Evolutionary conservation across 2,329 filamentous ascomycete species (phyloP).

Genomic region (Apiospora sp.): DNA sequence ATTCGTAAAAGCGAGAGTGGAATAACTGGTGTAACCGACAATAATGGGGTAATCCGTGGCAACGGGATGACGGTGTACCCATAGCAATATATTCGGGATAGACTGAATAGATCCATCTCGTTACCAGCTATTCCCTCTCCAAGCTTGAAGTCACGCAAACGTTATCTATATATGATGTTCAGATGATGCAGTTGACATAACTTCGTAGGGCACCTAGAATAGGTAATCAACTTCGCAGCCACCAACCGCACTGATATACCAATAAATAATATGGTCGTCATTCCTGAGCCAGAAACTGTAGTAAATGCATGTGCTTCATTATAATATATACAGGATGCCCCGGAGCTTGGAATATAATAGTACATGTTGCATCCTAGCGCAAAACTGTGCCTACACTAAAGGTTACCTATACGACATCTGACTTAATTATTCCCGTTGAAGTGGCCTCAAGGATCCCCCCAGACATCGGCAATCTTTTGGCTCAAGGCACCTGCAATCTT

Average conservation of each 20-base stretch:
- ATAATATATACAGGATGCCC: background rate
- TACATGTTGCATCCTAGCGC: background rate
- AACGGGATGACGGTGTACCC: too few relatives aligned
- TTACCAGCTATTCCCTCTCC: too few relatives aligned
- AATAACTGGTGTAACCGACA: too few relatives aligned
- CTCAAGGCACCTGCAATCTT: slow-evolving; percentile 73
- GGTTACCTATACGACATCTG: background rate
- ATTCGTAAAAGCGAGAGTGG: too few relatives aligned
- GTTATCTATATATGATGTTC: too few relatives aligned
- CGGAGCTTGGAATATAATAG: background rate
- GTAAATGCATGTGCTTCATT: slow-evolving; percentile 2
- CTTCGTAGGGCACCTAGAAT: background rate
- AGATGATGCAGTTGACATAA: background rate
- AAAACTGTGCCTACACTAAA: background rate
- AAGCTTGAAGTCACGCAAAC: too few relatives aligned
- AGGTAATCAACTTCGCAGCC: background rate
- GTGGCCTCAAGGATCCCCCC: slow-evolving; percentile 61
- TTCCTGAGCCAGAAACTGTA: background rate
- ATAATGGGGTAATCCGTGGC: too few relatives aligned
- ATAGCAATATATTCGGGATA: too few relatives aligned
- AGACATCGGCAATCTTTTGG: slow-evolving; percentile 75
- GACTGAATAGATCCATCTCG: too few relatives aligned
- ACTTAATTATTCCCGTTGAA: background rate
- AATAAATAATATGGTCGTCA: background rate
- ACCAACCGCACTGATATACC: too few relatives aligned